These are phyloP conservation scores for Euphorbia celastroides DNA, from an alignment of 441 rosid genomes.

Conservation along the genomic window DNA sequence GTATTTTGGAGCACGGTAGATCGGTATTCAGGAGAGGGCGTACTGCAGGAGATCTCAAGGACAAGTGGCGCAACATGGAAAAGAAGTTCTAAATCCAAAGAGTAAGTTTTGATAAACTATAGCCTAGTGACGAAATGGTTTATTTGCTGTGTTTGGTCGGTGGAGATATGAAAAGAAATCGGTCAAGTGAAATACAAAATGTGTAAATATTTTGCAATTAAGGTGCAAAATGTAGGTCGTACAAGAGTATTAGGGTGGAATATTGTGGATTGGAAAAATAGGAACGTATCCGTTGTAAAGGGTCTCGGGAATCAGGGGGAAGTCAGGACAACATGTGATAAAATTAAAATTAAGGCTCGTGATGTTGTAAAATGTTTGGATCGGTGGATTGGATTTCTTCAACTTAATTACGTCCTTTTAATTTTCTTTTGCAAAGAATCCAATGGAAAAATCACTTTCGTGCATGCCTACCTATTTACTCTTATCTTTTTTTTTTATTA, in stretches of 20 bases:
- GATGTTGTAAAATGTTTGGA: neutral
- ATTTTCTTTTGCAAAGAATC: neutral
- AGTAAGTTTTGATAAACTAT: conserved; percentile 7
- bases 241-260: no score
- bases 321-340: neutral
- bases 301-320: neutral
- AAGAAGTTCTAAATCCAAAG: conserved; percentile 24
- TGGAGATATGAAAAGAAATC: no score
- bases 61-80: conserved; percentile 50
- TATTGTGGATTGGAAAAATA: no score
- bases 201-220: no score
- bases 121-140: neutral
- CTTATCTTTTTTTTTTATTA: neutral
- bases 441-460: neutral
- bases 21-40: conserved; percentile 24
- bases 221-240: no score
- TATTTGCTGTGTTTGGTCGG: no score
- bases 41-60: conserved; percentile 37
- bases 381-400: neutral
- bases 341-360: neutral
- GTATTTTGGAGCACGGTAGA: conserved; percentile 40
- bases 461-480: neutral
- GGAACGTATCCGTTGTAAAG: no score
- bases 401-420: no score
- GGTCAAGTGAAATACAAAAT: no score